Conservation (phyloP, 2,329 filamentous ascomycete species). For the Aspergillus neotritici region DNA sequence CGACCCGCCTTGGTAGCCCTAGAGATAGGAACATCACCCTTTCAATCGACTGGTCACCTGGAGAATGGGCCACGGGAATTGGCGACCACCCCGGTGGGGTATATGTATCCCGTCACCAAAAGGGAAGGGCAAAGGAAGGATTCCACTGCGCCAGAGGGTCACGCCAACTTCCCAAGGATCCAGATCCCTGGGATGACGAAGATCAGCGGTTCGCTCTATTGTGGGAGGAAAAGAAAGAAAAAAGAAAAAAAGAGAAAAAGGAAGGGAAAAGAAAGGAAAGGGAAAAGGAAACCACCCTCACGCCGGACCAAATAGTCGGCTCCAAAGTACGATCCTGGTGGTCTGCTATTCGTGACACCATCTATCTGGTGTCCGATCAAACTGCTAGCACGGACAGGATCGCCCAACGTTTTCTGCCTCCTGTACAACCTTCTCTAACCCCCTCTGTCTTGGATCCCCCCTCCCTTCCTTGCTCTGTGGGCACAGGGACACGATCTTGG, state of each 20-base stretch:
- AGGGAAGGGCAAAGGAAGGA: too few relatives aligned
- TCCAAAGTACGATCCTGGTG: background rate
- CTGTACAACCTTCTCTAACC: background rate
- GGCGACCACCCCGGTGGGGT: background rate
- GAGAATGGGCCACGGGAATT: background rate
- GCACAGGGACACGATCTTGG: too few relatives aligned
- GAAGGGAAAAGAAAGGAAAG: background rate
- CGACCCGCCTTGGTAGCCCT: too few relatives aligned
- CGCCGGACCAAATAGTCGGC: constrained; percentile 8
- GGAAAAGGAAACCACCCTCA: constrained; percentile 1
- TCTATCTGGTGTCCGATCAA: constrained; percentile 10
- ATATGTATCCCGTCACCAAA: too few relatives aligned
- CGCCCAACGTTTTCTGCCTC: constrained; percentile 11
- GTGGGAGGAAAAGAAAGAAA: background rate
- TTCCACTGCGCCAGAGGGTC: too few relatives aligned
- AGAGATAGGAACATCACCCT: too few relatives aligned
- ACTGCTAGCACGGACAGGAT: constrained; percentile 16
- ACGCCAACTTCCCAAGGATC: too few relatives aligned
- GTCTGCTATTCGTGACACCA: constrained; percentile 7
- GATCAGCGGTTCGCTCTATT: constrained; percentile 6
- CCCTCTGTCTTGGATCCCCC: constrained; percentile 2
- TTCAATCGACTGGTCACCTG: background rate
- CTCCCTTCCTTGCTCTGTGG: background rate
- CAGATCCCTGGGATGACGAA: constrained; percentile 3
- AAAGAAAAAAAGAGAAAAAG: background rate